phyloP scores from a whole-genome alignment of 441 rosid species.

The Dalechampia spathulata region DNA sequence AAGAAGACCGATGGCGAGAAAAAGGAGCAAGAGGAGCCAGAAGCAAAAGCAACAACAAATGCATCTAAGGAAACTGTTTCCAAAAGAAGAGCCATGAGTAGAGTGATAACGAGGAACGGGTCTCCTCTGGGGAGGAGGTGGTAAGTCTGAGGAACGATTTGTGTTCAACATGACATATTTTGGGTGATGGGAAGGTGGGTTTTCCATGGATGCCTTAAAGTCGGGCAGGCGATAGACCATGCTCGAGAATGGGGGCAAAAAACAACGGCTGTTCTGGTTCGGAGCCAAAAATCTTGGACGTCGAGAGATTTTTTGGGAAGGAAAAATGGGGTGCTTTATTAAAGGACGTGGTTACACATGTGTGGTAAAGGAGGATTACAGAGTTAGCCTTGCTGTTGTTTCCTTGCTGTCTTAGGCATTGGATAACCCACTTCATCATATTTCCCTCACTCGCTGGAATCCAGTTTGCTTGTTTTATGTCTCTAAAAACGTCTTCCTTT shows the following conservation, averaged over 20 bases:
- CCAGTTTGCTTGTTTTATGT: too few relatives aligned
- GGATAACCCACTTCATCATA: too few relatives aligned
- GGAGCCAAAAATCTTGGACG: conserved; percentile 11
- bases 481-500: too few relatives aligned
- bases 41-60: conserved; percentile 39
- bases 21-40: conserved; percentile 25
- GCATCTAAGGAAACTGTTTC: conserved; percentile 28
- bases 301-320: background rate
- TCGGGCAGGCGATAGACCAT: too few relatives aligned
- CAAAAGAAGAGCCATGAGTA: conserved; percentile 8
- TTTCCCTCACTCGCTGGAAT: too few relatives aligned
- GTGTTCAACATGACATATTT: conserved; percentile 32
- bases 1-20: conserved; percentile 13
- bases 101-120: conserved; percentile 35
- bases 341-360: conserved; percentile 20
- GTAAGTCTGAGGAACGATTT: conserved; percentile 8
- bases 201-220: conserved; percentile 14
- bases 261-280: conserved; percentile 11
- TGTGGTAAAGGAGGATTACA: conserved; percentile 19
- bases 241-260: too few relatives aligned
- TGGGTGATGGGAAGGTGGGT: conserved; percentile 23
- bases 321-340: conserved; percentile 14
- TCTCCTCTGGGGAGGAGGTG: conserved; percentile 38
- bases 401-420: too few relatives aligned
- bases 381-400: background rate